These are phyloP conservation scores for Talaromyces sp. DNA, from an alignment of 2,329 filamentous ascomycete species.

Conservation along the genomic window DNA sequence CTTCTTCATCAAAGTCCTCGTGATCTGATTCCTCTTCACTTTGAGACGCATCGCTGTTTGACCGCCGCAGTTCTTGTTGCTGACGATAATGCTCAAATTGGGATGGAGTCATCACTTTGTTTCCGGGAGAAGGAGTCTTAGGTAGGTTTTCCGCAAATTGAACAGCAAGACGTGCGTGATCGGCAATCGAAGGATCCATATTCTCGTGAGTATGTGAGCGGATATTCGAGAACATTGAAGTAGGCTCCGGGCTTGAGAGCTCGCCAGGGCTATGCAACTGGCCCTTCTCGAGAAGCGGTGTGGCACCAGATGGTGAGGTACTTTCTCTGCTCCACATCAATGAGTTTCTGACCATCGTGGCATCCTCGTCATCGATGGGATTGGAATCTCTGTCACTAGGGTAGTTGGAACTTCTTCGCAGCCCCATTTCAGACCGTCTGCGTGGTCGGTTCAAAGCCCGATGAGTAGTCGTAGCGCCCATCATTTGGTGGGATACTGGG, in stretches of 20 bases:
- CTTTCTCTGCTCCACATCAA: conserved; percentile 32
- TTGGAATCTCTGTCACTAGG: conserved; percentile 28
- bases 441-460: conserved; percentile 34
- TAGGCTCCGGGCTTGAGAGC: conserved; percentile 12
- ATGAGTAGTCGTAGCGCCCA: conserved; percentile 34
- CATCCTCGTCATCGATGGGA: conserved; percentile 43
- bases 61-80: conserved; percentile 68
- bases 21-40: conserved; percentile 59
- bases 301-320: conserved; percentile 27
- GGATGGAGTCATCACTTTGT: conserved; percentile 86
- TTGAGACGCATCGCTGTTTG: conserved; percentile 52
- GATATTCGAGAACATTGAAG: conserved; percentile 18
- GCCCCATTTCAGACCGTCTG: conserved; percentile 24
- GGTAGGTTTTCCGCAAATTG: conserved; percentile 46
- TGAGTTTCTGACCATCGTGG: conserved; percentile 40
- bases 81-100: conserved; percentile 81
- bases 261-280: conserved; percentile 14
- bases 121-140: conserved; percentile 47
- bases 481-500: conserved; percentile 26
- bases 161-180: conserved; percentile 49
- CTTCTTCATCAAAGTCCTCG: conserved; percentile 73
- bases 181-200: conserved; percentile 41
- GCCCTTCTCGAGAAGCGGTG: conserved; percentile 31
- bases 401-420: conserved; percentile 38
- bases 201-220: conserved; percentile 20